Percentiles rank a stretch among this genome's conserved stretches.
phyloP scores from a whole-genome alignment of 768 basidiomycete genomes.

The Hydnum rufescens region DNA sequence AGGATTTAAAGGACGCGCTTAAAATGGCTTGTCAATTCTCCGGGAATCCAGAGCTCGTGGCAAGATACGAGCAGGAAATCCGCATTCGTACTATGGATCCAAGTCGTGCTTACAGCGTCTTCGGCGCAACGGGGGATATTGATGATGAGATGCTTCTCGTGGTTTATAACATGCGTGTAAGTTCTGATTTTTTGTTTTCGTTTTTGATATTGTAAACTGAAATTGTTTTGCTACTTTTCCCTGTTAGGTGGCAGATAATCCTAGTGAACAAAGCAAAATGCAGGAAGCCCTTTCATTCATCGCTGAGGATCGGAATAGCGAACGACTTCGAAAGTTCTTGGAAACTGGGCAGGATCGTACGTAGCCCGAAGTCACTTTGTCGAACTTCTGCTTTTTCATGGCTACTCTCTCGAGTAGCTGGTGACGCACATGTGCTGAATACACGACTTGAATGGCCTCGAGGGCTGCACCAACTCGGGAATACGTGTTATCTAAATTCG shows the following conservation, averaged over 20 bases:
- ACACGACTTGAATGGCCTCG: slow-evolving; percentile 53
- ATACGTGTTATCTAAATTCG: slow-evolving; percentile 76
- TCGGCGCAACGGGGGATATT: slow-evolving; percentile 49
- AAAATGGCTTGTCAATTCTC: slow-evolving; percentile 45
- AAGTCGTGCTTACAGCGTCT: slow-evolving; percentile 45
- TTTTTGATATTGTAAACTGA: too few relatives aligned
- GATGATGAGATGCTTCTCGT: slow-evolving; percentile 64
- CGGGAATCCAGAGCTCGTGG: slow-evolving; percentile 29
- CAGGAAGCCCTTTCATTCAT: slow-evolving; percentile 53
- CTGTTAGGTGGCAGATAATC: slow-evolving; percentile 46
- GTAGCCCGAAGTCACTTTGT: slow-evolving; percentile 17
- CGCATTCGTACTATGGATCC: slow-evolving; percentile 44
- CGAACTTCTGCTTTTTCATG: slow-evolving; percentile 1
- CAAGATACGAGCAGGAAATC: slow-evolving; percentile 30
- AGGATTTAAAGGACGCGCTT: slow-evolving; percentile 46
- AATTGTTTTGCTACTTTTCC: too few relatives aligned
- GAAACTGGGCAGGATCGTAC: slow-evolving; percentile 54
- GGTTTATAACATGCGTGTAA: slow-evolving; percentile 49
- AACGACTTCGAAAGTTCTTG: slow-evolving; percentile 43
- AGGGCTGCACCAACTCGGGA: slow-evolving; percentile 74
- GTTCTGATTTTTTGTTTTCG: slow-evolving; percentile 18
- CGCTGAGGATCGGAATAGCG: slow-evolving; percentile 53
- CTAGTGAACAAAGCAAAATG: slow-evolving; percentile 48
- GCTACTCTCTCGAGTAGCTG: not conserved
- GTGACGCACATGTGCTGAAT: slow-evolving; percentile 30